Percentiles rank a stretch among this genome's conserved stretches.
Evolutionary conservation across 176 grass and related monocot species (phyloP).

Genomic region (Rhynchospora tenuis): DNA sequence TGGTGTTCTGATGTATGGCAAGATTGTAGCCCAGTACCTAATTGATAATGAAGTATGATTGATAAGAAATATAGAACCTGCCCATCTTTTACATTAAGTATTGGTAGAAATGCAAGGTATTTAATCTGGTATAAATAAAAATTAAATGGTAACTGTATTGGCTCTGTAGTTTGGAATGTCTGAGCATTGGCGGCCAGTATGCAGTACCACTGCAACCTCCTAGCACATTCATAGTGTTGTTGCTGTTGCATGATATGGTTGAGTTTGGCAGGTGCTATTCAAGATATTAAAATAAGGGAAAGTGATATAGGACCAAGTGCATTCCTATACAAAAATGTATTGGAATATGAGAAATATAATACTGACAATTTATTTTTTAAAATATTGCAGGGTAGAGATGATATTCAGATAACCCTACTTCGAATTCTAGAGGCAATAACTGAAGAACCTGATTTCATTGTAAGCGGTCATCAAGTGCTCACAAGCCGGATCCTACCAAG

Average conservation of each 20-base stretch:
- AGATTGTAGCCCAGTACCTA: not conserved
- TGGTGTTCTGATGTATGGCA: not conserved
- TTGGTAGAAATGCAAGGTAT: not conserved
- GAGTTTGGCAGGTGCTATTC: not conserved
- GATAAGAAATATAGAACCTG: not conserved
- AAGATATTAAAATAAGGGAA: not conserved
- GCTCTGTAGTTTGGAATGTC: not conserved
- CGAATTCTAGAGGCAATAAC: conserved; percentile 73
- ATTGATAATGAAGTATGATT: not conserved
- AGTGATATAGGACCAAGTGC: not conserved
- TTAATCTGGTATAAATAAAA: not conserved
- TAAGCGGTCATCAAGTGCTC: conserved; percentile 59
- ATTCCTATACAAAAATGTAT: not conserved
- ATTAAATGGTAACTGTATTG: not conserved
- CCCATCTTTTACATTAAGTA: not conserved
- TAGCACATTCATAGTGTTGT: not conserved
- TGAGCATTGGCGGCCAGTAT: not conserved
- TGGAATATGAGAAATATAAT: not conserved
- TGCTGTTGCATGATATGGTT: not conserved
- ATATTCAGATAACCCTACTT: conserved; percentile 92
- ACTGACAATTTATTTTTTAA: conserved; percentile 27
- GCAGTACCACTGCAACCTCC: not conserved
- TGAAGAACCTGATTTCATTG: conserved; percentile 81
- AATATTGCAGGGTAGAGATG: conserved; percentile 76
- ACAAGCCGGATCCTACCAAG: conserved; percentile 66